These are phyloP conservation scores for Aspergillus felis DNA, from an alignment of 2,329 filamentous ascomycete species.

Conservation along the genomic window DNA sequence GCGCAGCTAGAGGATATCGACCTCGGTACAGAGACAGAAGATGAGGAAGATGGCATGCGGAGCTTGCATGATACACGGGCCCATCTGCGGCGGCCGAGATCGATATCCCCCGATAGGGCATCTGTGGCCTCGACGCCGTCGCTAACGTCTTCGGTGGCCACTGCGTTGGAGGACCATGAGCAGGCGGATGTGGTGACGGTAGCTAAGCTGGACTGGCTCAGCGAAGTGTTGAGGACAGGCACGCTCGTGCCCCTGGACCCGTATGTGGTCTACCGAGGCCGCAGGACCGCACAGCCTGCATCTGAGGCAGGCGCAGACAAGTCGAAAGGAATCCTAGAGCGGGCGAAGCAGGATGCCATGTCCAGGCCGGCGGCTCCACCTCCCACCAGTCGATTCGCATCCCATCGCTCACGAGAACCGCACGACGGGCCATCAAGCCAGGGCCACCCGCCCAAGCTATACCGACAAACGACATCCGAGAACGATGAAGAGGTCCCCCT, in stretches of 20 bases:
- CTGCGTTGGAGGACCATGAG: slow-evolving; percentile 1
- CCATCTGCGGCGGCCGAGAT: slow-evolving; percentile 6
- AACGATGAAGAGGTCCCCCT: slow-evolving; percentile 58
- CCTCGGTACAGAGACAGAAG: slow-evolving; percentile 30
- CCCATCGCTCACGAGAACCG: slow-evolving; percentile 22
- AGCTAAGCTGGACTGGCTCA: slow-evolving; percentile 53
- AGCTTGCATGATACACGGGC: slow-evolving; percentile 9
- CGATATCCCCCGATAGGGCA: background rate
- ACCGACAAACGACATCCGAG: slow-evolving; percentile 73
- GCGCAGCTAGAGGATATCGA: slow-evolving; percentile 19
- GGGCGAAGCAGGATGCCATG: slow-evolving; percentile 50
- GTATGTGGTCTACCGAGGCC: slow-evolving; percentile 52
- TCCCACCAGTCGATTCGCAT: background rate
- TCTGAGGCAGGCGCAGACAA: background rate
- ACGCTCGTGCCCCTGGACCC: slow-evolving; percentile 43
- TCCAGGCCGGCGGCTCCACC: slow-evolving; percentile 7
- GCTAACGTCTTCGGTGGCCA: background rate
- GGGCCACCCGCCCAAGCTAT: slow-evolving; percentile 44
- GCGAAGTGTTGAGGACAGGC: slow-evolving; percentile 43
- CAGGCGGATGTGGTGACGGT: slow-evolving; percentile 43
- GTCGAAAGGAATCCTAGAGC: slow-evolving; percentile 45
- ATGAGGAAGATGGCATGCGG: slow-evolving; percentile 18
- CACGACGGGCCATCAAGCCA: slow-evolving; percentile 19
- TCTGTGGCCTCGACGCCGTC: background rate
- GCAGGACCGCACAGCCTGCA: slow-evolving; percentile 37